Conservation (phyloP, 345 rosid genomes). For the Schrenkiella parvula region DNA sequence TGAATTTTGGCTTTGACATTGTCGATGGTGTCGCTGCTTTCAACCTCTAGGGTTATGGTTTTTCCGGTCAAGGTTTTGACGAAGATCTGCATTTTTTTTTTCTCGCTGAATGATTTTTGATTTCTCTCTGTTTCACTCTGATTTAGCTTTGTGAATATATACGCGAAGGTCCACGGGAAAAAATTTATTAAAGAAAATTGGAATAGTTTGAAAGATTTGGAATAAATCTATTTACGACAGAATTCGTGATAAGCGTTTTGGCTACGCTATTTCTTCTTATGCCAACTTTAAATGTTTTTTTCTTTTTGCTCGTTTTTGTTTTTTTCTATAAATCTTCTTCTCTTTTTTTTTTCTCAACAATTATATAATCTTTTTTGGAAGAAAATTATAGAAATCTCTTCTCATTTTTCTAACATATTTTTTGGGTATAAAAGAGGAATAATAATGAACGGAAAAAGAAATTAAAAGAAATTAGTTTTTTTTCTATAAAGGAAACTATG, state of each 20-base stretch:
- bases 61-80: conserved; percentile 55
- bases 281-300: too few species aligned
- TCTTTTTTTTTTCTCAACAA: too few species aligned
- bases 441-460: too few species aligned
- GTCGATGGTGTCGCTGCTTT: conserved; percentile 53
- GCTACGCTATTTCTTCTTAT: conserved; percentile 1
- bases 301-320: too few species aligned
- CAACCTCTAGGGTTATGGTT: conserved; percentile 57
- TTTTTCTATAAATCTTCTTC: too few species aligned
- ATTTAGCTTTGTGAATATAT: background rate
- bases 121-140: background rate
- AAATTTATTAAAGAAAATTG: background rate
- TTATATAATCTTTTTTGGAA: too few species aligned
- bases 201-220: background rate
- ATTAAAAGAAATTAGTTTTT: too few species aligned
- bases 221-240: background rate
- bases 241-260: background rate
- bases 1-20: conserved; percentile 57
- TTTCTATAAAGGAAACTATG: too few species aligned
- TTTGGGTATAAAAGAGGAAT: too few species aligned
- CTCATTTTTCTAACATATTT: too few species aligned
- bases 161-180: background rate
- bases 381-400: too few species aligned
- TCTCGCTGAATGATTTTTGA: background rate
- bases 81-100: conserved; percentile 45